phyloP scores from a whole-genome alignment of 805 yeast species.

The Candida coleopterorum region DNA sequence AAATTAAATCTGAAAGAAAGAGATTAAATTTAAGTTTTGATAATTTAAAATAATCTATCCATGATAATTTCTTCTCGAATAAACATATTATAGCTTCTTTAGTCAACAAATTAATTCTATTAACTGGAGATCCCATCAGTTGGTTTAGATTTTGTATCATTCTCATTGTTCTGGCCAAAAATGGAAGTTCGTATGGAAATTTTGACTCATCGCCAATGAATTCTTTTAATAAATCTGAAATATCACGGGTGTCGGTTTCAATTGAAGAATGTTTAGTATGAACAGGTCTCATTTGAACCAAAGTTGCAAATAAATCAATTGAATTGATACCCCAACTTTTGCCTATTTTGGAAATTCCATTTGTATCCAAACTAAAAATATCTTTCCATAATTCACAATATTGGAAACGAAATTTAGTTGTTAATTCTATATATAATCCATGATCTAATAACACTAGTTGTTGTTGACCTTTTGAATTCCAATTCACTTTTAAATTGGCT shows the following conservation, averaged over 20 bases:
- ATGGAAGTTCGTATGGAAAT: constrained; percentile 63
- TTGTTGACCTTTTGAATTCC: constrained; percentile 30
- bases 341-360: constrained; percentile 46
- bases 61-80: constrained; percentile 9
- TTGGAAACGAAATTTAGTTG: constrained; percentile 46
- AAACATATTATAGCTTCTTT: constrained; percentile 43
- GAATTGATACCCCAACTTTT: constrained; percentile 66
- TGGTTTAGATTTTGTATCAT: constrained; percentile 70
- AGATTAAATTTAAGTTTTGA: constrained; percentile 20
- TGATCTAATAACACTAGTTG: constrained; percentile 70
- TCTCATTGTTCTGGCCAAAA: constrained; percentile 66
- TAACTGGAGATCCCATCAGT: constrained; percentile 66
- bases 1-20: constrained; percentile 27
- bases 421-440: constrained; percentile 60
- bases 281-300: constrained; percentile 48
- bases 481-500: constrained; percentile 63
- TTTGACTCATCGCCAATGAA: constrained; percentile 59
- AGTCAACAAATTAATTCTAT: constrained; percentile 61
- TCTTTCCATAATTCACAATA: constrained; percentile 63
- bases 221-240: constrained; percentile 45
- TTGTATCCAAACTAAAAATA: constrained; percentile 48
- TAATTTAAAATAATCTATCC: constrained; percentile 12
- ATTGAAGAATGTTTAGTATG: constrained; percentile 12
- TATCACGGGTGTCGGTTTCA: constrained; percentile 27
- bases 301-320: constrained; percentile 55